Conservation (phyloP, 805 yeast genomes). For the Saturnispora sanitii region DNA sequence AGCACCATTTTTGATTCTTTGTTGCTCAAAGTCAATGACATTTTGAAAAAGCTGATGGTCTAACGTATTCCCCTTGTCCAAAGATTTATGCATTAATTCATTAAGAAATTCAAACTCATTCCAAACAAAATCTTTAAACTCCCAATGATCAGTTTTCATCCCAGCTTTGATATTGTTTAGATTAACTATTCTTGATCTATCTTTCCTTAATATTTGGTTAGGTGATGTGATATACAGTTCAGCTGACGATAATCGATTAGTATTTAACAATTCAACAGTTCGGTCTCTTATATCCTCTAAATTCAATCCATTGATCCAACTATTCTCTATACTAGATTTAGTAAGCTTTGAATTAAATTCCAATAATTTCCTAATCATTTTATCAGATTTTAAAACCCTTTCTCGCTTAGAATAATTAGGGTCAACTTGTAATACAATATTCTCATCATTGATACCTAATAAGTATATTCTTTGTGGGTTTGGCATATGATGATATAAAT, state of each 20-base stretch:
- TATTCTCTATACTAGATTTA: conserved; percentile 7
- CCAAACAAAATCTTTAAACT: conserved; percentile 11
- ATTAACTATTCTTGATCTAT: conserved; percentile 4
- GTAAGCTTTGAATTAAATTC: conserved; percentile 12
- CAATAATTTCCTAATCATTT: conserved; percentile 15
- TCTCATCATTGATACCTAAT: conserved; percentile 10
- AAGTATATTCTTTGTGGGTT: conserved; percentile 24
- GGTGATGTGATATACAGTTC: conserved; percentile 10
- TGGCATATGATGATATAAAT: conserved; percentile 25
- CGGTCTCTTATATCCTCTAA: conserved; percentile 8
- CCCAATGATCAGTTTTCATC: conserved; percentile 10
- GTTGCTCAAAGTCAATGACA: conserved; percentile 8
- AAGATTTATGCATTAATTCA: neutral
- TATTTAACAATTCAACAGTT: conserved; percentile 5
- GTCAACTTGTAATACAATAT: conserved; percentile 21
- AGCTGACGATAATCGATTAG: neutral
- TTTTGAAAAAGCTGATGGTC: conserved; percentile 8
- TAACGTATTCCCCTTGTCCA: conserved; percentile 2
- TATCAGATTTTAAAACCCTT: conserved; percentile 10
- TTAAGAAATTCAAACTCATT: conserved; percentile 10
- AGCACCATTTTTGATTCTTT: conserved; percentile 9
- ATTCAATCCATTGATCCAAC: conserved; percentile 17
- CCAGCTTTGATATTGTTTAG: neutral
- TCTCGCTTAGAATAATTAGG: conserved; percentile 9
- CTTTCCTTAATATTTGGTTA: neutral